Evolutionary conservation across 139 green algal genomes (phyloP), one percentile per base, ranked within the genome.

Genomic region (Tetradesmus lagerheimii): DNA sequence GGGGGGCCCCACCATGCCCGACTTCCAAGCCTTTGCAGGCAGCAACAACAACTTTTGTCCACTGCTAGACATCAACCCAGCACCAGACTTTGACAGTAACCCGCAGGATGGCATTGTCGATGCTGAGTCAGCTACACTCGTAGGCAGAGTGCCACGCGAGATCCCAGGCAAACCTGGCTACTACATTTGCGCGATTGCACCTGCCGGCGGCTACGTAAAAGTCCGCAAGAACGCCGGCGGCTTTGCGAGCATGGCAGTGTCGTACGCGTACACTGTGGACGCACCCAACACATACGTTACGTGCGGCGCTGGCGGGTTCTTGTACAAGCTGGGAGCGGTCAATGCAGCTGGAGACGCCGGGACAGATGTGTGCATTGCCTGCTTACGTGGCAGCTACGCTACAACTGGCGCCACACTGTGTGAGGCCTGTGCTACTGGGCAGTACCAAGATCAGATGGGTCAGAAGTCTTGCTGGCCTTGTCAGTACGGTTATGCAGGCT

Each of bases 31-130:
- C 9, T 88, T 88, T 35, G 80, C n/a, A 18, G 88, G 88, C 88
- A 85, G 50, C 66, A 83, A 64, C 31, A 88, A 83, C 80, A 78
- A 84, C 66, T 83, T 84, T 43, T 91, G 88, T 66, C 43, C 64
- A 3, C 35, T 91, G 80, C 80, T 91, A 14, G 88, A 91, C 80
- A 91, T 91, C 80, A 91, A 91, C 62, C 62, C 80, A 64, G 66
- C 66, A n/a, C 15, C 23, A 27, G 88, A 91, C 80, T 86, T 89
- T 78, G 88, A 91, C 64, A 39, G 20, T 3, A 91, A 88, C 80
- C 88, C 88, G 2, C 78, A 87, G 29, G 88, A 91, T 67, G 88
- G 88, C 80, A 43, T 91, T 29, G 88, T 88, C 20, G 88, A 91
- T 34, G 20, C 80, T 39, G 43, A 78, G 1, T 38, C 88, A 78